These are phyloP conservation scores for Lycium barbarum DNA, from an alignment of 257 asterid genomes.

Conservation along the genomic window DNA sequence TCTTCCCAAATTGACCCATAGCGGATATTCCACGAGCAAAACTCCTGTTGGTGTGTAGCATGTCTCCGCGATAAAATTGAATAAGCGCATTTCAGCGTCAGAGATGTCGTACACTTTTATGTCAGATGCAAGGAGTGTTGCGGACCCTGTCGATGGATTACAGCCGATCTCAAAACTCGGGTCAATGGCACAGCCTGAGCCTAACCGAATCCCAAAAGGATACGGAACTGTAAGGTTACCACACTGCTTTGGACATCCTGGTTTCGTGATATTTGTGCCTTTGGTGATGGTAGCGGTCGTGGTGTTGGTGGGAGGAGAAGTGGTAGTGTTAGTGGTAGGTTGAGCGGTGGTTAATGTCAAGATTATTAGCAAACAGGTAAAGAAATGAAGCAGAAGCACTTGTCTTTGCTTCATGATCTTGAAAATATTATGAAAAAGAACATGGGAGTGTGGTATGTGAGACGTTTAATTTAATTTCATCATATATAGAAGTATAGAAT, in stretches of 20 bases:
- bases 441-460: not conserved
- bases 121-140: constrained; percentile 41
- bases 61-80: constrained; percentile 46
- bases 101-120: constrained; percentile 51
- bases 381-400: not conserved
- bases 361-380: constrained; percentile 31
- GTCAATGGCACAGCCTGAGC: constrained; percentile 45
- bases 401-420: constrained; percentile 14
- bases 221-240: constrained; percentile 52
- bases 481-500: not conserved
- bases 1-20: constrained; percentile 33
- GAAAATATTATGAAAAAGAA: not conserved
- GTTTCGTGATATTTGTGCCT: constrained; percentile 44
- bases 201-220: constrained; percentile 50
- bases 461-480: not conserved
- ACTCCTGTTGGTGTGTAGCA: constrained; percentile 57
- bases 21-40: not conserved
- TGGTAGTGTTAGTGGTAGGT: constrained; percentile 35
- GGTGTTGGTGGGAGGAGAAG: constrained; percentile 32
- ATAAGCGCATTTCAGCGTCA: constrained; percentile 54
- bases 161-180: constrained; percentile 50
- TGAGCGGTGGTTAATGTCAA: constrained; percentile 39
- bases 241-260: constrained; percentile 46
- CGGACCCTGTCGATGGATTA: constrained; percentile 51
- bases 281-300: constrained; percentile 32